These are phyloP conservation scores for Starmerella davenportii DNA, from an alignment of 805 yeast genomes.

Conservation along the genomic window DNA sequence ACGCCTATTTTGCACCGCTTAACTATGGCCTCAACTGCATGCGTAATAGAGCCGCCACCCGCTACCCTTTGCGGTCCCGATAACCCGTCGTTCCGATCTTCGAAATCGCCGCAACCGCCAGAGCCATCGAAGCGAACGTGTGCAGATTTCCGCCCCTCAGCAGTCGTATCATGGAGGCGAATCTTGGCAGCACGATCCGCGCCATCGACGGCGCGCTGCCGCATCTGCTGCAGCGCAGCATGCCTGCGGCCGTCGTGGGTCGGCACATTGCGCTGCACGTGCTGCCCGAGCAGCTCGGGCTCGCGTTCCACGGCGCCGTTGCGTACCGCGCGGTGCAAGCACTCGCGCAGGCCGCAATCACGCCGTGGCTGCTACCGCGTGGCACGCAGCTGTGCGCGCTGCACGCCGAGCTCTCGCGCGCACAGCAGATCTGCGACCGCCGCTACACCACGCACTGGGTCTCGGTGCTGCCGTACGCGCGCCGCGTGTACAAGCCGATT, in stretches of 20 bases:
- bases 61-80: too few species aligned
- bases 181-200: slow-evolving; percentile 17
- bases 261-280: slow-evolving; percentile 17
- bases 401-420: slow-evolving; percentile 7
- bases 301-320: slow-evolving; percentile 18
- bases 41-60: too few species aligned
- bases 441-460: slow-evolving; percentile 15
- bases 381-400: slow-evolving; percentile 17
- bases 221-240: slow-evolving; percentile 14
- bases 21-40: too few species aligned
- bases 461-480: slow-evolving; percentile 7
- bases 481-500: not conserved
- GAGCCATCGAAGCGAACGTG: too few species aligned
- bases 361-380: slow-evolving; percentile 19
- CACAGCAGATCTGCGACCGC: slow-evolving; percentile 10
- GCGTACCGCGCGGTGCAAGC: slow-evolving; percentile 18
- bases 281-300: slow-evolving; percentile 20
- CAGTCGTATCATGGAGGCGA: not conserved
- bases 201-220: slow-evolving; percentile 18
- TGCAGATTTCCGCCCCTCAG: too few species aligned
- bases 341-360: slow-evolving; percentile 18
- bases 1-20: too few species aligned
- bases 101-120: too few species aligned
- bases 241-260: slow-evolving; percentile 19
- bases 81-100: too few species aligned